Base-by-base conservation (phyloP, 768 basidiomycete species). In the Kwoniella mangroviensis region DNA sequence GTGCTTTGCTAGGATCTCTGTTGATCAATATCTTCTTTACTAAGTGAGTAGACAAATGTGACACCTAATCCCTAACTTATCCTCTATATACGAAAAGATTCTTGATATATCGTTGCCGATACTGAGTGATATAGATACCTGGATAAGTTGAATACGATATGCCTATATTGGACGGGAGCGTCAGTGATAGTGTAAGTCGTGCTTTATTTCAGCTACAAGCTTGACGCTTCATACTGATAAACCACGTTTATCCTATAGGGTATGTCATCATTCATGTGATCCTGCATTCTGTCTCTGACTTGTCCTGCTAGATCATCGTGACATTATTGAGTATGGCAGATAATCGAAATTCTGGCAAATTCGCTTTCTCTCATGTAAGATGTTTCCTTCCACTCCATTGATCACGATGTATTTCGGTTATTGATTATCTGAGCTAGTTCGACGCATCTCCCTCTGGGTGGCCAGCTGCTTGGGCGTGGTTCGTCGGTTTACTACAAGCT, bases 401-500 rank as follows among this genome's bases (percentile, higher is more conserved):
- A 11, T 3, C 24, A 17, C 58, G 13, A 15, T 60, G 58, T 6
- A 17, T 11, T 22, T 13, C 22, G 11, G 34, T 6, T 7, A 56
- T n/a, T 66, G 21, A 13, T 7, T 41, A 34, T 26, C 28, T 12
- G 7, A 66, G n/a, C 10, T 43, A 87, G 68, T 90, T 89, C 64
- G 87, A 90, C 74, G 83, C 87, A 1, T 86, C 88, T n/a, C 80
- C 84, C n/a, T 88, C 89, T 0, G 90, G 90, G 6, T 90, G 89
- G 89, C 86, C 86, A 1, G 85, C 88, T 13, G 90, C 88, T 41
- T 90, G 89, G 89, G 85, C 88, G 0, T 90, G 90, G 76, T 90
- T 90, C 78, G 88, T 90, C 42, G 89, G 89, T 41, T 75, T 89
- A 22, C 51, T 84, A 80, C 79, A 72, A 28, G 55, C 66, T 79